Evolutionary conservation across 1,284 basidiomycete genomes (phyloP).

Genomic region (Pseudozyma tsukubaensis): DNA sequence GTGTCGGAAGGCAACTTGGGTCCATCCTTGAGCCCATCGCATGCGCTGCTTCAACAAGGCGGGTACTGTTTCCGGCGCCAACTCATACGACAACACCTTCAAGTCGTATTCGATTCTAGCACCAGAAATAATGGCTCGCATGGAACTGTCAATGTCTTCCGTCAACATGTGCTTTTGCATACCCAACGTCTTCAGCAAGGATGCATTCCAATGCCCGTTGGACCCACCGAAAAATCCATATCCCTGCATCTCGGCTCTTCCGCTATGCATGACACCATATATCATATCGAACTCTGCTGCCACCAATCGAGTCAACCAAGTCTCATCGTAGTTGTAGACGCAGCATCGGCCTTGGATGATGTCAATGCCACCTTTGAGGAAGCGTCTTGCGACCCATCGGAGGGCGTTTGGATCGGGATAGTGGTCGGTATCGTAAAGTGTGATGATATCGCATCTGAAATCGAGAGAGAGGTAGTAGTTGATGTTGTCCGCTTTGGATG

Average conservation of each 20-base stretch:
- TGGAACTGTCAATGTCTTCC: conserved; percentile 63
- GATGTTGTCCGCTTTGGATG: conserved; percentile 61
- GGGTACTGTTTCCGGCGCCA: conserved; percentile 53
- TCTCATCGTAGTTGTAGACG: conserved; percentile 61
- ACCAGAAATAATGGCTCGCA: conserved; percentile 63
- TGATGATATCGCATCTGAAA: conserved; percentile 57
- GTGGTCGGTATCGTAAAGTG: conserved; percentile 63
- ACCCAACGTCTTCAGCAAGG: conserved; percentile 52
- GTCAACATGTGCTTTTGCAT: conserved; percentile 64
- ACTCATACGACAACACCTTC: conserved; percentile 59
- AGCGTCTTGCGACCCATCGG: conserved; percentile 54
- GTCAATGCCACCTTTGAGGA: conserved; percentile 61
- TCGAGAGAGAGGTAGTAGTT: conserved; percentile 60
- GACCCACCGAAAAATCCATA: conserved; percentile 64
- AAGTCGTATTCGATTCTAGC: conserved; percentile 62
- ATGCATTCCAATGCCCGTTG: conserved; percentile 65
- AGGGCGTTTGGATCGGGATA: conserved; percentile 58
- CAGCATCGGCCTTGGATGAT: conserved; percentile 64
- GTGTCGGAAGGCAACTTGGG: conserved; percentile 61
- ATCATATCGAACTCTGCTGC: conserved; percentile 63
- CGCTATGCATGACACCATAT: conserved; percentile 62
- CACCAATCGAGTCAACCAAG: conserved; percentile 49
- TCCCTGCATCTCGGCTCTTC: conserved; percentile 54
- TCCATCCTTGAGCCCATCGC: conserved; percentile 65
- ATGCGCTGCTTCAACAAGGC: conserved; percentile 60